Percentiles rank a stretch among this genome's conserved stretches.
These are phyloP conservation scores for Phytophthora sp. DNA, from an alignment of 352 stramenopile species.

Conservation along the genomic window DNA sequence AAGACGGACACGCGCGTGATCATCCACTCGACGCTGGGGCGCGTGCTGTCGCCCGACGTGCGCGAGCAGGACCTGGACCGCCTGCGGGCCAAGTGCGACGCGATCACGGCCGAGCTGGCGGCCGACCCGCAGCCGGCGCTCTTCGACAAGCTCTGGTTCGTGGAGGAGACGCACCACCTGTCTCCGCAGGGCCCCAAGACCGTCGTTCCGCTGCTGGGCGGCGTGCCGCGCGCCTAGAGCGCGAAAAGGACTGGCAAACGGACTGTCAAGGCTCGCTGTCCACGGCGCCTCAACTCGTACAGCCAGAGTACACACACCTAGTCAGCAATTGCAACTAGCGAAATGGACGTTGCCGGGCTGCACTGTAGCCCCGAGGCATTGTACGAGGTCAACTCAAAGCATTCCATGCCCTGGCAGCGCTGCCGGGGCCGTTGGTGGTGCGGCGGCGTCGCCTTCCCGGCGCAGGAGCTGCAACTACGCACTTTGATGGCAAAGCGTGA, in stretches of 20 bases:
- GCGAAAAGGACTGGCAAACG: not conserved
- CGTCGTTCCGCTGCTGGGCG: constrained; percentile 43
- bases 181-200: constrained; percentile 60
- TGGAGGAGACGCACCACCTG: constrained; percentile 73
- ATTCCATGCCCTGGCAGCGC: too few species aligned
- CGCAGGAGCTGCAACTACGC: too few species aligned
- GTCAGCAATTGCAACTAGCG: not conserved
- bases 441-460: too few species aligned
- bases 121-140: constrained; percentile 31
- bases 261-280: not conserved
- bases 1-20: constrained; percentile 55
- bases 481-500: too few species aligned
- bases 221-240: not conserved
- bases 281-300: not conserved
- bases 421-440: too few species aligned
- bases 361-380: not conserved
- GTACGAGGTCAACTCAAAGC: not conserved
- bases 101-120: constrained; percentile 47
- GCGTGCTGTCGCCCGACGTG: constrained; percentile 56
- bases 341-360: not conserved
- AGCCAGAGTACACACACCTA: not conserved
- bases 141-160: constrained; percentile 68
- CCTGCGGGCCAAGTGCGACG: constrained; percentile 58
- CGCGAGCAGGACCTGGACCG: constrained; percentile 33
- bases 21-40: constrained; percentile 73